These are phyloP conservation scores for Suillus ampliporus DNA, from an alignment of 768 basidiomycete genomes.

Conservation along the genomic window DNA sequence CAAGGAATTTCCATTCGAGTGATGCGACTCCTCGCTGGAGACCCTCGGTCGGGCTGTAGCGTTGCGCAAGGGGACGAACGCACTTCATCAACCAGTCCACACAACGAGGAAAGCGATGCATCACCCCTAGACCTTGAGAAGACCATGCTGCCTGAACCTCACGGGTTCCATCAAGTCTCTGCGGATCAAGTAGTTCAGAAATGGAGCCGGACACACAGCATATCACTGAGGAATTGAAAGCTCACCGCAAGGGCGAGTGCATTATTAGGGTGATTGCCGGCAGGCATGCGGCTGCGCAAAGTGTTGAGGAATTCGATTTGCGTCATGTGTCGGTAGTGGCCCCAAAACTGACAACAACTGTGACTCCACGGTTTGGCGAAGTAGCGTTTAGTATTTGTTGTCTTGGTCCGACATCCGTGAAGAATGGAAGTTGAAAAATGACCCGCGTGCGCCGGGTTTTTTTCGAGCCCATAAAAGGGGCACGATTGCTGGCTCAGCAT, in stretches of 20 bases:
- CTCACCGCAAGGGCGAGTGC: slow-evolving; percentile 11
- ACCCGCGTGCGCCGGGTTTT: not conserved
- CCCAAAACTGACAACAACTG: not conserved
- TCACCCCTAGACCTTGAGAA: slow-evolving; percentile 10
- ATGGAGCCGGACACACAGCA: slow-evolving; percentile 1
- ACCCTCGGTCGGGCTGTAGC: not conserved
- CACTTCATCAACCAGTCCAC: slow-evolving; percentile 1
- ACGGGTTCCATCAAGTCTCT: slow-evolving; percentile 8
- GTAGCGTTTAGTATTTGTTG: not conserved
- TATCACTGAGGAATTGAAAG: slow-evolving; percentile 3
- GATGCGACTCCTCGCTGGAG: not conserved
- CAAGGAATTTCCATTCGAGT: slow-evolving; percentile 2
- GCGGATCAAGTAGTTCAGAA: slow-evolving; percentile 9
- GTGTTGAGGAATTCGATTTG: slow-evolving; percentile 1
- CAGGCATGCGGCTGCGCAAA: slow-evolving; percentile 5
- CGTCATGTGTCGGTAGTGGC: not conserved
- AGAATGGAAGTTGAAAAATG: slow-evolving; percentile 1
- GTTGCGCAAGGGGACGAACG: not conserved
- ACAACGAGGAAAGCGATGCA: slow-evolving; percentile 5
- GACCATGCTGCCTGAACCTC: slow-evolving; percentile 5
- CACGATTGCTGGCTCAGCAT: not conserved
- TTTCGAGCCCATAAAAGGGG: not conserved
- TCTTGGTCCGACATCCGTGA: not conserved
- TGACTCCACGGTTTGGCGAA: too few species aligned
- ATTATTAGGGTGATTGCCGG: slow-evolving; percentile 13